phyloP scores from a whole-genome alignment of 495 filamentous ascomycete genomes.

The Penicillium coprophilum region DNA sequence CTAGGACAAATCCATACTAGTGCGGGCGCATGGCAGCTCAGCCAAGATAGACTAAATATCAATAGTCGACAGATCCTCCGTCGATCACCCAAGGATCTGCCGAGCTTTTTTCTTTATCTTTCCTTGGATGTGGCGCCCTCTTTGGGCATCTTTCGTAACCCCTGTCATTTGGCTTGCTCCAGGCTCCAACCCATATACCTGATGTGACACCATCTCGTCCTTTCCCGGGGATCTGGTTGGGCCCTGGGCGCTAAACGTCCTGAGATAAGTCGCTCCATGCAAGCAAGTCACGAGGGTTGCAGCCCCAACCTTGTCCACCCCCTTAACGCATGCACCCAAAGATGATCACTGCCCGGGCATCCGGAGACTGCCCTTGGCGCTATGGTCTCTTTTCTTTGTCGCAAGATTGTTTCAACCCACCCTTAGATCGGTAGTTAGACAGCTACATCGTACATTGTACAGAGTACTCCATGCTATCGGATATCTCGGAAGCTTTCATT shows the following conservation, averaged over 20 bases:
- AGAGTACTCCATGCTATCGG: not conserved
- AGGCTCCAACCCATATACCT: slow-evolving; percentile 3
- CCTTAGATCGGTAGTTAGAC: not conserved
- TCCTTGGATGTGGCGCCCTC: slow-evolving; percentile 1
- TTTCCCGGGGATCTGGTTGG: slow-evolving; percentile 22
- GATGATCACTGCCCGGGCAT: slow-evolving; percentile 4
- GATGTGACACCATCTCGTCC: slow-evolving; percentile 12
- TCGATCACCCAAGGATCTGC: slow-evolving; percentile 44
- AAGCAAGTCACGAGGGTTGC: slow-evolving; percentile 28
- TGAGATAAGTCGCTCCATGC: slow-evolving; percentile 28
- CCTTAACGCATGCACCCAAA: slow-evolving; percentile 7
- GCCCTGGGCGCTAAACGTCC: slow-evolving; percentile 29
- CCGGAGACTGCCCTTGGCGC: not conserved
- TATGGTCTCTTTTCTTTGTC: not conserved
- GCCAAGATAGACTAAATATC: slow-evolving; percentile 46
- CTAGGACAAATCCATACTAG: slow-evolving; percentile 10
- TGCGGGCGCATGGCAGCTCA: slow-evolving; percentile 30
- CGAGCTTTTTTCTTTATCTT: slow-evolving; percentile 28
- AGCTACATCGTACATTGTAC: not conserved
- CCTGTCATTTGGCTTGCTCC: slow-evolving; percentile 7
- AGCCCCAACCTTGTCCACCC: slow-evolving; percentile 5
- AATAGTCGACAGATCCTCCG: slow-evolving; percentile 49
- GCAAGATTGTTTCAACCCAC: not conserved
- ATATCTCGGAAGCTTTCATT: not conserved
- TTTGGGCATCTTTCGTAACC: not conserved